Evolutionary conservation across 495 filamentous ascomycete species (phyloP), one percentile per base, ranked within the genome.

Genomic region (Xylaria flabelliformis): DNA sequence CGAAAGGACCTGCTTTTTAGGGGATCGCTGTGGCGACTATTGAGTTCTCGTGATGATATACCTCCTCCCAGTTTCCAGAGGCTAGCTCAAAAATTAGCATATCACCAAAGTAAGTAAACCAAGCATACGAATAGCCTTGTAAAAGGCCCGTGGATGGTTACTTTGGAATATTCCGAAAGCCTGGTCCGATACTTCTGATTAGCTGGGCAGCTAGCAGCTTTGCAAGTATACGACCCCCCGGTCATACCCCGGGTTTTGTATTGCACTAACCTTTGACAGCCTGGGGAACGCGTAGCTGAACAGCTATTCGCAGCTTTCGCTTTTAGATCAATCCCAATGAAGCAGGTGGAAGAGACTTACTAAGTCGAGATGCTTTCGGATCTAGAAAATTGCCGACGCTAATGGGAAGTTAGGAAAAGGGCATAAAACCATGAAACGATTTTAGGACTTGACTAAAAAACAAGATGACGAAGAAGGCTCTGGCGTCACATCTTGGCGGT

Each of bases 1-100:
- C 50, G 29, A 56, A 56, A 50, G 17, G 48, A 67, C 65, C 65
- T 67, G 48, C 65, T 55, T 6, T 29, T 42, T 67, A 21, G 36
- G 50, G 65, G 36, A 56, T 42, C 50, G 50, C 34, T 29, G 17
- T 32, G 50, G 65, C n/a, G 12, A 19, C 3, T 19, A 19, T 8
- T 26, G 10, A 34, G 34, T 29, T 34, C 48, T 56, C 65, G 48
- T 56, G 50, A 56, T 21, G 50, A 15, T 34, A 42, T 13, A 42
- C 39, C 10, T 42, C 39, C 39, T 42, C 39, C 12, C 1, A 3
- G 10, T 12, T 42, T 42, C 12, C 39, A 13, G 12, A 42, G 39
- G 39, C 12, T 42, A 42, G 39, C 39, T 42, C 39, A 9, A 42
- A 2, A 42, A 12, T 42, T 42, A 13, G 39, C 12, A 12, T 13